Evolutionary conservation across 208 protist species (phyloP).

Genomic region (Paratrypanosoma confusum): DNA sequence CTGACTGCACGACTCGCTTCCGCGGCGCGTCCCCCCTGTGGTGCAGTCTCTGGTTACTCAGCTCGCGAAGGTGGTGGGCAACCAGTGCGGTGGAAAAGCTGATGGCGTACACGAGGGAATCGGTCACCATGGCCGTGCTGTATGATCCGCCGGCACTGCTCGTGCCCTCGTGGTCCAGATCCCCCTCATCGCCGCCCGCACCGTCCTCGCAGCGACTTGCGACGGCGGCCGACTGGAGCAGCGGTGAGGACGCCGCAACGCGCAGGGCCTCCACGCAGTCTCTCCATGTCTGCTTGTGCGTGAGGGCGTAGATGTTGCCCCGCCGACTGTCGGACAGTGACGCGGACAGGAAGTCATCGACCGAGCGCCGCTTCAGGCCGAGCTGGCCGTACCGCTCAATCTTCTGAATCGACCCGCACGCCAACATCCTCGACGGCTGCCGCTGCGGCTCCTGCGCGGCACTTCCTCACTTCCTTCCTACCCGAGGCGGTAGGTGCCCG

Average conservation of each 20-base stretch:
- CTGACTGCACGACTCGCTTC: too few species aligned
- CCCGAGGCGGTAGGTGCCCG: too few species aligned
- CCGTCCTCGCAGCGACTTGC: neutral
- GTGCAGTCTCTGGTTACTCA: too few species aligned
- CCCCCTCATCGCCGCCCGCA: neutral
- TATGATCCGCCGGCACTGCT: neutral
- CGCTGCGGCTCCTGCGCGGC: too few species aligned
- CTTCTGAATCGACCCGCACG: slow-evolving; percentile 75
- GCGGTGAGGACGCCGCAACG: neutral
- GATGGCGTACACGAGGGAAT: slow-evolving; percentile 60
- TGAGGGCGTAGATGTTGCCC: slow-evolving; percentile 75
- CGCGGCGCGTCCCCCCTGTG: too few species aligned
- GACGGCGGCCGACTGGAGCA: neutral
- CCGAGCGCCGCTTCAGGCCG: slow-evolving; percentile 54
- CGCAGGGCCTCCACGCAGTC: slow-evolving; percentile 21
- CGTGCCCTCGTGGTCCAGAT: neutral
- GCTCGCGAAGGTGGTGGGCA: slow-evolving; percentile 37
- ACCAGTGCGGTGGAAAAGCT: slow-evolving; percentile 56
- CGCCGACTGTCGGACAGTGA: slow-evolving; percentile 63
- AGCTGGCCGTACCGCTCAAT: slow-evolving; percentile 80
- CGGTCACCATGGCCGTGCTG: slow-evolving; percentile 23
- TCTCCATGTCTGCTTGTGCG: slow-evolving; percentile 55
- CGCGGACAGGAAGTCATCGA: slow-evolving; percentile 56
- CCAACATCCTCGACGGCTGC: too few species aligned
- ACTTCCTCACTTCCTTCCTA: too few species aligned